phyloP scores from a whole-genome alignment of 139 green algal species.

The Chlorella sorokiniana region DNA sequence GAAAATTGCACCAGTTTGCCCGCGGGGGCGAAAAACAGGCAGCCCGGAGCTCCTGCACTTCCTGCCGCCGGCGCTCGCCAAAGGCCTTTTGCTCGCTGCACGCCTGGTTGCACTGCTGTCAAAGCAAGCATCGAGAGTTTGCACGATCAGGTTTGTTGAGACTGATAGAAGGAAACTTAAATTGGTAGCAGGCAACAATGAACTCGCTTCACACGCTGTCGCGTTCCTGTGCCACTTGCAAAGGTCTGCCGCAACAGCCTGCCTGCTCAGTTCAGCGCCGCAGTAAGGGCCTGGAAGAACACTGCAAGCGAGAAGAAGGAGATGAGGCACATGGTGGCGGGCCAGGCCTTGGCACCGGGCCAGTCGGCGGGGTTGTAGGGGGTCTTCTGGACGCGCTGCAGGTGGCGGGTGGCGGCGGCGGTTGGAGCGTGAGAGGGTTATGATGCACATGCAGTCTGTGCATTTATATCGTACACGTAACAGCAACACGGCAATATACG shows the following conservation, averaged over 20 bases:
- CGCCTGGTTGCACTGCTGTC: too few relatives aligned
- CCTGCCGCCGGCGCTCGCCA: too few relatives aligned
- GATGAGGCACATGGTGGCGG: constrained; percentile 57
- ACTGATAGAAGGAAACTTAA: too few relatives aligned
- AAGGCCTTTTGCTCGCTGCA: too few relatives aligned
- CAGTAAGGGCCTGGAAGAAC: constrained; percentile 56
- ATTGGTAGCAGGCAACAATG: too few relatives aligned
- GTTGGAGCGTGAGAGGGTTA: not conserved
- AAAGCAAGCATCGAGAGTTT: too few relatives aligned
- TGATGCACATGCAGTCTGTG: not conserved
- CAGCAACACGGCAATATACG: too few relatives aligned
- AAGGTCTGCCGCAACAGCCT: not conserved
- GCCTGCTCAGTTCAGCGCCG: not conserved
- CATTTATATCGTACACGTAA: not conserved
- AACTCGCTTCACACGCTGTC: too few relatives aligned
- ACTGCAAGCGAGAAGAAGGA: constrained; percentile 68
- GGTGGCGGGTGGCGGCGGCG: not conserved
- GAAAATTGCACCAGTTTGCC: too few relatives aligned
- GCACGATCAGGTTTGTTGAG: too few relatives aligned
- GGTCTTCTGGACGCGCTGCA: constrained; percentile 2
- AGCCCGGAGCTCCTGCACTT: too few relatives aligned
- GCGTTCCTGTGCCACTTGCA: not conserved
- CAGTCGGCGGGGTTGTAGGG: constrained; percentile 57
- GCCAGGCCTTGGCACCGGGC: constrained; percentile 69
- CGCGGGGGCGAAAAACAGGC: too few relatives aligned